Base-by-base conservation (phyloP, 257 asterid species). In the Echites panduratus region DNA sequence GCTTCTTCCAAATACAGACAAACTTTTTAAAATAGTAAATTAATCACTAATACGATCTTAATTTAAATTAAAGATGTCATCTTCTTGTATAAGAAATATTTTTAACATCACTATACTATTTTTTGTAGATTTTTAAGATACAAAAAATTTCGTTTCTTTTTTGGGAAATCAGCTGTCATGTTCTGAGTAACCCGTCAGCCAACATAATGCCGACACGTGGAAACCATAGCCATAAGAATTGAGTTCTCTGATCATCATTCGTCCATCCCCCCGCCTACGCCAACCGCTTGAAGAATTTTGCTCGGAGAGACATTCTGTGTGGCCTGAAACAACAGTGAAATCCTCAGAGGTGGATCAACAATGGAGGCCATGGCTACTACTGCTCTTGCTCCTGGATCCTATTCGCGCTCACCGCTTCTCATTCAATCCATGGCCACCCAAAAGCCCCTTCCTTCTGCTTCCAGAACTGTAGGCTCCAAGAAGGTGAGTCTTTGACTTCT, bases 361-460 rank as follows among this genome's bases (percentile, higher is more conserved):
- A 76, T 63, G 79, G 66, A 77, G 77, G 81, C 82, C 48, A 81
- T 82, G 77, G 82, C 85, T 72, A 76, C 87, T 53, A 64, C 4
- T 35, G 49, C 49, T 32, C 7, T 8, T 38, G 26, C 26, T 16
- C 14, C 68, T 14, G 13, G 35, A 35, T 64, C 69, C 16, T 64
- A 10, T 64, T 77, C 91, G 22, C 77, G 59, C 48, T 74, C 89
- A 0, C 79, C 89, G 62, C 87, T 88, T 68, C 81, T 81, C 5
- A 77, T 89, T 75, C 86, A 79, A 75, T 89, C 97, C 72, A 89
- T 89, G 92, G 95, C 97, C 69, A 77, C 89, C 27, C 85, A 81
- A 78, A 85, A 89, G 79, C 84, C 91, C 76, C 53, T 8, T 22
- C 79, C 88, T 43, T 66, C 90, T 2, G 82, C 90, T 38, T 47